Percentiles rank a stretch among this genome's conserved stretches.
These are phyloP conservation scores for Elongisporangium undulatum DNA, from an alignment of 352 stramenopile species.

Conservation along the genomic window DNA sequence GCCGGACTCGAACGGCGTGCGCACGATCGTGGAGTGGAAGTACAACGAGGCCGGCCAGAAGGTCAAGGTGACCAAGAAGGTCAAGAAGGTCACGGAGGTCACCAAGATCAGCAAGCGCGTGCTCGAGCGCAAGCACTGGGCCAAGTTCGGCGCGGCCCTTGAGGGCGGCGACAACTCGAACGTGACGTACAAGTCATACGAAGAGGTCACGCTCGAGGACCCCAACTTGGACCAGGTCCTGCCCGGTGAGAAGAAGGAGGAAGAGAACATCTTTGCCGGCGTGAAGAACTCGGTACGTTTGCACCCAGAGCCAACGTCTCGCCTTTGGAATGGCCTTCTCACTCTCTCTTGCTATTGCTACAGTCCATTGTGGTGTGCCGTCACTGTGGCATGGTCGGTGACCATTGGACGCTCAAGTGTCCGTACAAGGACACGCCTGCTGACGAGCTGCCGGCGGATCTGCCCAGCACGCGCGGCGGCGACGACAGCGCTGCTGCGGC, in stretches of 20 bases:
- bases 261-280: constrained; percentile 83
- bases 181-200: constrained; percentile 84
- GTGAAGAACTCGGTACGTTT: constrained; percentile 70
- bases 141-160: constrained; percentile 77
- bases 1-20: constrained; percentile 74
- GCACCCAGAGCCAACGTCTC: neutral
- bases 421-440: constrained; percentile 87
- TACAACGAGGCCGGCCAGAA: constrained; percentile 86
- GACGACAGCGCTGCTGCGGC: constrained; percentile 20
- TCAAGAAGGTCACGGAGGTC: constrained; percentile 86
- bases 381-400: constrained; percentile 88
- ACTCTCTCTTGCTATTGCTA: neutral
- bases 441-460: constrained; percentile 71
- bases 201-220: constrained; percentile 79
- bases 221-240: constrained; percentile 85
- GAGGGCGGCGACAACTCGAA: constrained; percentile 75
- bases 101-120: constrained; percentile 79
- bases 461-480: constrained; percentile 23
- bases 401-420: constrained; percentile 91
- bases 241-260: constrained; percentile 85
- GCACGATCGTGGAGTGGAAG: constrained; percentile 89
- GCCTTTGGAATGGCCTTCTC: neutral
- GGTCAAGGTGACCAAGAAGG: constrained; percentile 89
- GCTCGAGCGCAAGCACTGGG: constrained; percentile 77
- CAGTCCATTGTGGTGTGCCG: constrained; percentile 84